Percentiles rank a stretch among this genome's conserved stretches.
These are phyloP conservation scores for Leptodermis oblonga DNA, from an alignment of 257 asterid species.

Conservation along the genomic window DNA sequence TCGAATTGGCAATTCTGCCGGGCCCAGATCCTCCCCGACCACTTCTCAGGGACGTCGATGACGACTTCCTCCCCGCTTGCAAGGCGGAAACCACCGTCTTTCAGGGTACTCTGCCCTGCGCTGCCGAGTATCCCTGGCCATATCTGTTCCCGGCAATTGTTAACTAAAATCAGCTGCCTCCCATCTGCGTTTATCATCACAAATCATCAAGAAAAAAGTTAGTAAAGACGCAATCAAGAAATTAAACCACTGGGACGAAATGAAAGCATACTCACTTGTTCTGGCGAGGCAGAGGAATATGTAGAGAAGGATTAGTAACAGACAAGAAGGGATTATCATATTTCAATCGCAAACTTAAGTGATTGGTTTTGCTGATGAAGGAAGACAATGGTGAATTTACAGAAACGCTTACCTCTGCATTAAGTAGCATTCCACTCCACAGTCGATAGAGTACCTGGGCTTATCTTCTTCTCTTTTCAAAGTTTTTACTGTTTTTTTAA, in stretches of 20 bases:
- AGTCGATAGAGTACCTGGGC: not conserved
- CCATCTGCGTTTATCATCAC: conserved; percentile 56
- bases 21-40: conserved; percentile 96
- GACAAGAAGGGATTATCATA: conserved; percentile 32
- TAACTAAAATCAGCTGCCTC: conserved; percentile 66
- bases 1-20: conserved; percentile 63
- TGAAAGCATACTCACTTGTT: conserved; percentile 37
- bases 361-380: not conserved
- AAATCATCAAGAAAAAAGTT: not conserved
- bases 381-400: not conserved
- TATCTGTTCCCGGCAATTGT: conserved; percentile 79
- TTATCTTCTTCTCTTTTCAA: conserved; percentile 14
- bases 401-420: not conserved
- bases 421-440: not conserved
- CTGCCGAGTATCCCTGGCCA: conserved; percentile 88
- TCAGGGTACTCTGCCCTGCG: conserved; percentile 58
- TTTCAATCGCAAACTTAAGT: not conserved
- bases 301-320: conserved; percentile 26
- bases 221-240: not conserved
- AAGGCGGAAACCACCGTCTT: conserved; percentile 71
- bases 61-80: conserved; percentile 54
- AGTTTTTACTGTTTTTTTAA: conserved; percentile 20
- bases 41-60: conserved; percentile 61
- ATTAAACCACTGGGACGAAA: not conserved
- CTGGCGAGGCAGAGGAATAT: conserved; percentile 28